Evolutionary conservation across 768 basidiomycete genomes (phyloP), one percentile per base, ranked within the genome.

Genomic region (Daedaleopsis sinensis): DNA sequence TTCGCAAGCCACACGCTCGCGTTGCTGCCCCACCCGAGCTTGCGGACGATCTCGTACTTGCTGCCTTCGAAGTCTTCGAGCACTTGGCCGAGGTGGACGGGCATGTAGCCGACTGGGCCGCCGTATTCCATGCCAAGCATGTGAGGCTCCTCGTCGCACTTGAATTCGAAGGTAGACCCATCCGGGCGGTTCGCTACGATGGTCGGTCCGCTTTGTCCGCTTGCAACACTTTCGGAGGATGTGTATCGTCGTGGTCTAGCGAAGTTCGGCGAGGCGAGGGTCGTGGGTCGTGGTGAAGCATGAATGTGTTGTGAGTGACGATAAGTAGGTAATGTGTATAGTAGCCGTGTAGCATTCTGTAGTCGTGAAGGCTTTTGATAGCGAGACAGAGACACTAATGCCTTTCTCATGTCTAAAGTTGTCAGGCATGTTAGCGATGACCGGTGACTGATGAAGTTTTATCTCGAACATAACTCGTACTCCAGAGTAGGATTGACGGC

Each of bases 11-110:
- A 68, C 10, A 67, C 62, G 27, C 56, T 68, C 4, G 65, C 57
- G 18, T 39, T 32, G 1, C 43, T 21, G 1, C 54, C 68, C 51
- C 47, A 67, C 42, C 77, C 77, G 38, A 79, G 63, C 65, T 78
- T 79, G 55, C 74, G 58, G 23, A 79, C 72, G 54, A 78, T 70
- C 35, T 70, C 57, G 68, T 77, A 78, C 50, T 72, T 53, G 38
- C 60, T 55, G 10, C 38, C 55, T 13, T 57, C 37, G 19, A 19
- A 37, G 21, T 53, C 52, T 23, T 53, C 52, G n/a, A 53, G 19
- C 9, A 42, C 38, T 7, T 53, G 37, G 18, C 52, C 52, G 15
- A 53, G 21, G 1, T 53, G 52, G 18, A 53, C n/a, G 38, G 52
- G 52, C 13, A 38, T 37, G 37, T 53, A 53, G 16, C 52, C 52